Evolutionary conservation across 2,329 filamentous ascomycete genomes (phyloP).

Genomic region (Nigrograna mackinnonii): DNA sequence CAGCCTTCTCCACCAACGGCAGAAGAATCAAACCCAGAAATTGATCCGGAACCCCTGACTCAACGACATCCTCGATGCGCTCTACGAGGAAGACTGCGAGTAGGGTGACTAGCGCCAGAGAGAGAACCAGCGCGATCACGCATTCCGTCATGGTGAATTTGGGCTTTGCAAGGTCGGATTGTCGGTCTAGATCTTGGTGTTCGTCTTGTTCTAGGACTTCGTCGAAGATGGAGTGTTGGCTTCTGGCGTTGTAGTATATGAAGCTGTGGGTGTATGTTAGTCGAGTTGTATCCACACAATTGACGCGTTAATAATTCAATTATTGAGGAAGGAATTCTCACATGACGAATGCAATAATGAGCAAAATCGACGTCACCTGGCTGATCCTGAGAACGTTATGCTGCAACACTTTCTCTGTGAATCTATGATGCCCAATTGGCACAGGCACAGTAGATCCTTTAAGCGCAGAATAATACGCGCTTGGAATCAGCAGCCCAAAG

Average conservation of each 20-base stretch:
- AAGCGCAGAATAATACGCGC: conserved; percentile 48
- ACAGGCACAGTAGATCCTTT: conserved; percentile 35
- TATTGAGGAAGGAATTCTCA: conserved; percentile 50
- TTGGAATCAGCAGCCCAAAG: conserved; percentile 48
- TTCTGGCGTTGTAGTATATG: conserved; percentile 73
- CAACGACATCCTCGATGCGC: conserved; percentile 69
- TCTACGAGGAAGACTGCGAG: conserved; percentile 75
- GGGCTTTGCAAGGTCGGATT: conserved; percentile 61
- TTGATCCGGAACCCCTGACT: conserved; percentile 51
- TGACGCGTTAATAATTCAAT: too few species aligned
- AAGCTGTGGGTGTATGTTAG: conserved; percentile 63
- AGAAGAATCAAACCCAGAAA: conserved; percentile 76
- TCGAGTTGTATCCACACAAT: conserved; percentile 37
- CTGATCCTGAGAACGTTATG: conserved; percentile 40
- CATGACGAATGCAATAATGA: conserved; percentile 40
- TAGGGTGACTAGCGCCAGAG: conserved; percentile 71
- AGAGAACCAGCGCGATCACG: conserved; percentile 64
- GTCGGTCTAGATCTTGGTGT: conserved; percentile 64
- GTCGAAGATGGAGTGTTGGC: conserved; percentile 78
- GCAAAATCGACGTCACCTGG: conserved; percentile 37
- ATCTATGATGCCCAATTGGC: conserved; percentile 27
- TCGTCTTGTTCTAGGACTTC: conserved; percentile 75
- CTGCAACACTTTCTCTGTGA: conserved; percentile 35
- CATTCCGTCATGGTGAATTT: conserved; percentile 79
- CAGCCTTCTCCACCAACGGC: conserved; percentile 82